These are phyloP conservation scores for Penicillium bialowiezense DNA, from an alignment of 495 filamentous ascomycete species.

Conservation along the genomic window DNA sequence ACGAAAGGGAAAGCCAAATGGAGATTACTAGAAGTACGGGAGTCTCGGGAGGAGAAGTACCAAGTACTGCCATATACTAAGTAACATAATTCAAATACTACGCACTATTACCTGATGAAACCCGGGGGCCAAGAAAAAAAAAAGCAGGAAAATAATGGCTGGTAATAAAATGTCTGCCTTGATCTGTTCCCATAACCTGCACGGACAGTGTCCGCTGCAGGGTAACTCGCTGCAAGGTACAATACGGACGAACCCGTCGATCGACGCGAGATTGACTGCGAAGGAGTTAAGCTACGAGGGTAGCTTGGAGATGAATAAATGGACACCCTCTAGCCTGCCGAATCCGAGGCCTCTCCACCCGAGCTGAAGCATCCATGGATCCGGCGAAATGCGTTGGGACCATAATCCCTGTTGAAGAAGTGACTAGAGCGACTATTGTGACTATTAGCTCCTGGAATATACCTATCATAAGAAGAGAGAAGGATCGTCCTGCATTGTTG, in stretches of 20 bases:
- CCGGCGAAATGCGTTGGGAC: too few species aligned
- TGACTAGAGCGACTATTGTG: too few species aligned
- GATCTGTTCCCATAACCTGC: slow-evolving; percentile 9
- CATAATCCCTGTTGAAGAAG: too few species aligned
- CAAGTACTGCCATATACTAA: too few species aligned
- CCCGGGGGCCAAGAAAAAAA: background rate
- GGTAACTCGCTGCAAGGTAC: slow-evolving; percentile 30
- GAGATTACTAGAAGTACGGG: too few species aligned
- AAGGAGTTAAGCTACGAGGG: too few species aligned
- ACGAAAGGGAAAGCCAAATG: background rate
- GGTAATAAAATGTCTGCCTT: background rate
- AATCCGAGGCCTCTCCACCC: too few species aligned
- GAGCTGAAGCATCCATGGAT: too few species aligned
- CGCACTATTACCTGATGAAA: too few species aligned
- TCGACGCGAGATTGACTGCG: slow-evolving; percentile 10
- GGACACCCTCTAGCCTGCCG: background rate
- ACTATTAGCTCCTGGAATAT: background rate
- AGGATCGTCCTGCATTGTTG: background rate
- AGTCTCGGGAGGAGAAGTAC: too few species aligned
- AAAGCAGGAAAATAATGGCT: background rate
- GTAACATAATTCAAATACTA: too few species aligned
- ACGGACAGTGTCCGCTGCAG: slow-evolving; percentile 25
- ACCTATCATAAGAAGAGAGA: slow-evolving; percentile 2
- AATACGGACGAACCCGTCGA: slow-evolving; percentile 29
- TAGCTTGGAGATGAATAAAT: background rate